A percentile compares a stretch with the other conserved stretches of the same genome.
These are phyloP conservation scores for Fusarium anthophilum DNA, from an alignment of 2,329 filamentous ascomycete genomes.

Conservation along the genomic window DNA sequence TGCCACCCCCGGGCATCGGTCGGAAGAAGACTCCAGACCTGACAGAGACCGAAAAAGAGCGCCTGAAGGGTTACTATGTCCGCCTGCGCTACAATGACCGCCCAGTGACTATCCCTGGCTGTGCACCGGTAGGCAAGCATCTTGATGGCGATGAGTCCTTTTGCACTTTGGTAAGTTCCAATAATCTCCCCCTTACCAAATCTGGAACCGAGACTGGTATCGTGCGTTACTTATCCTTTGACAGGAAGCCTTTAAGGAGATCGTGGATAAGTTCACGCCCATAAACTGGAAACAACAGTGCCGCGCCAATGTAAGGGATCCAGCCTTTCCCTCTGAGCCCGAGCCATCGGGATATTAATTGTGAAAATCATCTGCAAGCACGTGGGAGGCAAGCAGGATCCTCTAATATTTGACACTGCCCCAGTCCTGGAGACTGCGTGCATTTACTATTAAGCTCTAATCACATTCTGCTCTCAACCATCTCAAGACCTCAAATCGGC, in stretches of 20 bases:
- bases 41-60: conserved; percentile 63
- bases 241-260: conserved; percentile 89
- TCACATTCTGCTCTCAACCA: not conserved
- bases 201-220: not conserved
- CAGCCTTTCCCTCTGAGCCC: conserved; percentile 58
- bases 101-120: conserved; percentile 84
- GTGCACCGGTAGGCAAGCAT: conserved; percentile 79
- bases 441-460: not conserved
- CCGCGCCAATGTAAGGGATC: conserved; percentile 53
- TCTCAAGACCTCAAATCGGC: not conserved
- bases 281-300: conserved; percentile 74
- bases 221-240: conserved; percentile 15
- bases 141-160: conserved; percentile 87
- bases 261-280: conserved; percentile 91
- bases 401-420: not conserved
- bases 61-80: conserved; percentile 82
- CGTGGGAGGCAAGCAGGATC: not conserved
- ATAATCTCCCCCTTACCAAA: not conserved
- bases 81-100: conserved; percentile 91
- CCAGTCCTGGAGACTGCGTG: not conserved
- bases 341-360: conserved; percentile 60
- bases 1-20: conserved; percentile 60
- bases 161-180: conserved; percentile 79
- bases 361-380: not conserved
- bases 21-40: conserved; percentile 68